Percentiles rank a stretch among this genome's conserved stretches.
Conservation (phyloP, 2,329 filamentous ascomycete species). For the Fusarium sp. region DNA sequence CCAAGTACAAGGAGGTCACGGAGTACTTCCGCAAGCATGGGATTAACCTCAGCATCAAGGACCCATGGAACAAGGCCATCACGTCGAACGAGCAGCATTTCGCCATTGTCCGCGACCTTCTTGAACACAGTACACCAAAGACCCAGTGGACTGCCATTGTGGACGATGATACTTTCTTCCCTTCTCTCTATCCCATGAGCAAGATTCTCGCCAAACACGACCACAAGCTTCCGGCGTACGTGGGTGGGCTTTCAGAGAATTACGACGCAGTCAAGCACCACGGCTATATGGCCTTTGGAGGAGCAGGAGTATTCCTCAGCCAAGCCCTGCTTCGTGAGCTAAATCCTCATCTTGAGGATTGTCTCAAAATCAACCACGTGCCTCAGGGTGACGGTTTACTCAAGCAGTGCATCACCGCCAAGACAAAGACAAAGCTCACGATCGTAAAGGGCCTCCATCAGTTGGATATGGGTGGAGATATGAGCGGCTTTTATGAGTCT, state of each 20-base stretch:
- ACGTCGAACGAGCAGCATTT: conserved; percentile 69
- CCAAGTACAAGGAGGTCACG: conserved; percentile 50
- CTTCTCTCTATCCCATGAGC: conserved; percentile 64
- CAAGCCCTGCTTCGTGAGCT: conserved; percentile 64
- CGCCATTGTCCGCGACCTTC: conserved; percentile 64
- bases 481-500: conserved; percentile 71
- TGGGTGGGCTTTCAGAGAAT: conserved; percentile 71
- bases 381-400: conserved; percentile 67
- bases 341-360: conserved; percentile 61
- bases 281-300: conserved; percentile 72
- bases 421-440: conserved; percentile 67
- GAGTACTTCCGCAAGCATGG: conserved; percentile 48
- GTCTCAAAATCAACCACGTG: conserved; percentile 54
- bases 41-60: conserved; percentile 53
- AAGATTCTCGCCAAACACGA: conserved; percentile 63
- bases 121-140: conserved; percentile 57
- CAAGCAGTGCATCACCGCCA: conserved; percentile 67
- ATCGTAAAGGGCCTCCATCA: conserved; percentile 68
- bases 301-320: conserved; percentile 71
- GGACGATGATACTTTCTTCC: conserved; percentile 75
- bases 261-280: conserved; percentile 64
- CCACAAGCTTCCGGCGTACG: conserved; percentile 63
- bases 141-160: conserved; percentile 70
- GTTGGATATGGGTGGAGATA: conserved; percentile 67
- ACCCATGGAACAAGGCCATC: conserved; percentile 52